Evolutionary conservation across 768 basidiomycete species (phyloP).

Genomic region (Pleurotus citrinopileatus): DNA sequence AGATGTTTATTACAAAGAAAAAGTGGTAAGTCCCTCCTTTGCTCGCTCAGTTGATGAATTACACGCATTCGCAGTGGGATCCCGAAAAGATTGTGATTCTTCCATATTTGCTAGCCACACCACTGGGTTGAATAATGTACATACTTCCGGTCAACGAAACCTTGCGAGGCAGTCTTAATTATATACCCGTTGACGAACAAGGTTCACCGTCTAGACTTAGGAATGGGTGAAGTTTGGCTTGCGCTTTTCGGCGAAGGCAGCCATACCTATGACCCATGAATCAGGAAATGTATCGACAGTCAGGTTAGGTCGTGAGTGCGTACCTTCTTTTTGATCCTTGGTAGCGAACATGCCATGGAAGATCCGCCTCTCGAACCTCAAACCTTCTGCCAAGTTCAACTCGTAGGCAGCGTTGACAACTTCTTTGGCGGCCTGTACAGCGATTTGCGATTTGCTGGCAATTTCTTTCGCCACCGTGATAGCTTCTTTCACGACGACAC

Average conservation of each 20-base stretch:
- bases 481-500: conserved; percentile 84
- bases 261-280: conserved; percentile 67
- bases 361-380: conserved; percentile 82
- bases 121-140: too few relatives aligned
- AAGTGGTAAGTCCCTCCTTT: conserved; percentile 30
- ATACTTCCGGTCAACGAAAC: too few relatives aligned
- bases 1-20: conserved; percentile 36
- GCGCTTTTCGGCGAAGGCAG: conserved; percentile 92
- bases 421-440: conserved; percentile 88
- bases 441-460: conserved; percentile 77
- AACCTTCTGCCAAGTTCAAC: conserved; percentile 73
- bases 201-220: too few relatives aligned
- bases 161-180: too few relatives aligned
- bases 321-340: conserved; percentile 92
- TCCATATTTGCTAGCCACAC: neutral
- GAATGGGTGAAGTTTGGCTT: conserved; percentile 78
- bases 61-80: conserved; percentile 11
- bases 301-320: conserved; percentile 21
- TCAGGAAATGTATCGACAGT: conserved; percentile 11
- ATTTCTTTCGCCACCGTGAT: conserved; percentile 76
- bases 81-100: conserved; percentile 8
- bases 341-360: conserved; percentile 95
- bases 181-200: too few relatives aligned
- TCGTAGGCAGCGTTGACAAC: conserved; percentile 92
- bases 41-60: too few relatives aligned